Conservation (phyloP, 768 basidiomycete species). For the Lentinula boryana region DNA sequence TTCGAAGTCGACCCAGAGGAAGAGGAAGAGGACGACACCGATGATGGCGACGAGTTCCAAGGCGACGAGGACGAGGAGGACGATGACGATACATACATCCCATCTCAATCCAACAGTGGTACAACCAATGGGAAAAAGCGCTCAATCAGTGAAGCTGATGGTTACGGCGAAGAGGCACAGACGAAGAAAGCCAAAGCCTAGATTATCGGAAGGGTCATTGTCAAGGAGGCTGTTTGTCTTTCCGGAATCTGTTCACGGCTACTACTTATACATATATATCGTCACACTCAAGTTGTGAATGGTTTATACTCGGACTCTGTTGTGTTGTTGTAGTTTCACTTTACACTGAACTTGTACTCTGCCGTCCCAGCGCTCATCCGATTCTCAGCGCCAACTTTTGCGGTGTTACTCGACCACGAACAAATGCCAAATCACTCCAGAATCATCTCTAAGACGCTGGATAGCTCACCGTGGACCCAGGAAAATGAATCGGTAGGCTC, state of each 20-base stretch:
- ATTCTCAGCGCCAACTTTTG: not conserved
- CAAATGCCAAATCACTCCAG: not conserved
- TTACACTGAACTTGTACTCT: not conserved
- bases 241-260: no score
- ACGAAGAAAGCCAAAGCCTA: constrained; percentile 5
- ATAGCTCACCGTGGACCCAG: not conserved
- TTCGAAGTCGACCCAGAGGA: not conserved
- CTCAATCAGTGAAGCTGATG: not conserved
- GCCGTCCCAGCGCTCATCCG: not conserved
- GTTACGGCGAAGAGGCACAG: not conserved
- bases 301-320: not conserved
- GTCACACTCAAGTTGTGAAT: not conserved
- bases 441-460: not conserved
- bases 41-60: not conserved
- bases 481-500: not conserved
- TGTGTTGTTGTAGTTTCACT: not conserved
- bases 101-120: not conserved
- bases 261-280: not conserved
- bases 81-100: not conserved
- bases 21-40: not conserved
- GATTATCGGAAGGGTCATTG: no score
- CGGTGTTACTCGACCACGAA: not conserved
- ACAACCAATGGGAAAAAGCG: not conserved
- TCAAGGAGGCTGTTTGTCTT: no score
- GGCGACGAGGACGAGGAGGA: not conserved